Evolutionary conservation across 106 monocot genomes (phyloP).

Genomic region (Narthecium ossifragum): DNA sequence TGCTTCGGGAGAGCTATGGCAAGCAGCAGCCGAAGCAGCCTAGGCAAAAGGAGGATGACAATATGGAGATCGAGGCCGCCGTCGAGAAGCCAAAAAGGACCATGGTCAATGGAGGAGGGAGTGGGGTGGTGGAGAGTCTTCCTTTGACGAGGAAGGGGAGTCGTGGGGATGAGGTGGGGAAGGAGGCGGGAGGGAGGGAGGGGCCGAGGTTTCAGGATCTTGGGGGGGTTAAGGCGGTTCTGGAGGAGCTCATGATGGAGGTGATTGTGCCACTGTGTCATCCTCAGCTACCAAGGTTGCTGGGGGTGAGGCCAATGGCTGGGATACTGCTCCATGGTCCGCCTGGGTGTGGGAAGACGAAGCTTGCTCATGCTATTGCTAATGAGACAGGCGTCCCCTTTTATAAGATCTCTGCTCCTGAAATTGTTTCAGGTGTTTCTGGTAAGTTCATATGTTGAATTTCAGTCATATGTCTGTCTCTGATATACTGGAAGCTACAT

Average conservation of each 20-base stretch:
- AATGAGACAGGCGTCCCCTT: constrained; percentile 90
- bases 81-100: constrained; percentile 19
- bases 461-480: too few species aligned
- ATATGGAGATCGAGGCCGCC: constrained; percentile 51
- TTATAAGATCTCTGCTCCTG: constrained; percentile 80
- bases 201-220: constrained; percentile 76
- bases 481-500: too few species aligned
- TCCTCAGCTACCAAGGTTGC: constrained; percentile 46
- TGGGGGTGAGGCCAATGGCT: constrained; percentile 70
- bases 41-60: constrained; percentile 15
- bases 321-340: constrained; percentile 87
- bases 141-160: not conserved
- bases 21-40: constrained; percentile 4
- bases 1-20: constrained; percentile 48
- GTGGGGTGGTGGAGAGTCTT: not conserved
- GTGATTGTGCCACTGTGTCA: constrained; percentile 79
- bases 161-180: not conserved
- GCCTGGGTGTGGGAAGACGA: constrained; percentile 95
- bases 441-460: constrained; percentile 31
- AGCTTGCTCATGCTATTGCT: constrained; percentile 87
- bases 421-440: constrained; percentile 81
- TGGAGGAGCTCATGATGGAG: constrained; percentile 80
- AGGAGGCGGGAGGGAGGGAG: constrained; percentile 7
- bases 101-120: not conserved
- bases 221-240: constrained; percentile 59